phyloP scores from a whole-genome alignment of 495 filamentous ascomycete species.

The Annulohypoxylon maeteangense region DNA sequence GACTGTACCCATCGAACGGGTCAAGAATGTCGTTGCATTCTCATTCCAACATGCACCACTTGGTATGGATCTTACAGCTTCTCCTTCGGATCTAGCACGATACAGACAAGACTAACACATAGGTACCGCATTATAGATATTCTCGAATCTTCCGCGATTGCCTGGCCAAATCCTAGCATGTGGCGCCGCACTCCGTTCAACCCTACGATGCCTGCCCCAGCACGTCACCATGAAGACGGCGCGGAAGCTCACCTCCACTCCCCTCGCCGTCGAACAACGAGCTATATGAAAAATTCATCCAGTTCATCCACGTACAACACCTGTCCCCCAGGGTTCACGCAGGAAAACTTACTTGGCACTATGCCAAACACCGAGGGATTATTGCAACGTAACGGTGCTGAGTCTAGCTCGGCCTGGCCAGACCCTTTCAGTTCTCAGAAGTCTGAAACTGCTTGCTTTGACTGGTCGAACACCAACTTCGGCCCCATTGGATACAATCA shows the following conservation, averaged over 20 bases:
- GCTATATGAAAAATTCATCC: conserved; percentile 33
- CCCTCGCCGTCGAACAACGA: conserved; percentile 47
- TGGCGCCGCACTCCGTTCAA: conserved; percentile 64
- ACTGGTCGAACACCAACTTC: conserved; percentile 49
- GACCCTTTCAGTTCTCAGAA: conserved; percentile 52
- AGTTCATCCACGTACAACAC: conserved; percentile 25
- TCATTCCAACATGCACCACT: conserved; percentile 89
- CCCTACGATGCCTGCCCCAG: conserved; percentile 51
- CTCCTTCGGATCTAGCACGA: conserved; percentile 25
- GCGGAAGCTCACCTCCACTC: conserved; percentile 58
- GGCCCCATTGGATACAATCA: conserved; percentile 36
- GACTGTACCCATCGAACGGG: conserved; percentile 69
- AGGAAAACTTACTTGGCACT: conserved; percentile 39
- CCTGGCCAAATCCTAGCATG: conserved; percentile 83
- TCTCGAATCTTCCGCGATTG: conserved; percentile 79
- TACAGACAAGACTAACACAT: conserved; percentile 28
- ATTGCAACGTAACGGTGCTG: conserved; percentile 37
- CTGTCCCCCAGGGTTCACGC: conserved; percentile 30
- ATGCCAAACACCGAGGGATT: conserved; percentile 40
- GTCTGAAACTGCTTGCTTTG: conserved; percentile 50
- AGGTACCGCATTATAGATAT: conserved; percentile 63
- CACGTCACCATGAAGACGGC: conserved; percentile 55
- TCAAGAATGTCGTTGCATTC: conserved; percentile 80
- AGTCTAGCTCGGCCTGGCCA: conserved; percentile 37
- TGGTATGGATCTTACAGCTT: conserved; percentile 59